A percentile compares a stretch with the other conserved stretches of the same genome.
These are phyloP conservation scores for Solanum hybrid DNA, from an alignment of 305 asterid genomes.

Conservation along the genomic window DNA sequence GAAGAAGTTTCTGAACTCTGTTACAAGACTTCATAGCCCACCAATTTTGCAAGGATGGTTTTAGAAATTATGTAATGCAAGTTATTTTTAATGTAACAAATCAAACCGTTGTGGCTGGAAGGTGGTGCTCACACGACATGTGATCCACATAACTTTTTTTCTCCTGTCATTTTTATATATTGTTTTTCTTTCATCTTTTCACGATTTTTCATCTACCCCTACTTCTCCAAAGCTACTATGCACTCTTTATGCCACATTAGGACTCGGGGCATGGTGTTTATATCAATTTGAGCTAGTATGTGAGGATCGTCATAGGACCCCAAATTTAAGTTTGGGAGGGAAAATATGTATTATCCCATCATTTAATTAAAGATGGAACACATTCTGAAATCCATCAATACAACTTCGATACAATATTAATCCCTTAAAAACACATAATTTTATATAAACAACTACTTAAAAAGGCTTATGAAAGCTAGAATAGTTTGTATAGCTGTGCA, in stretches of 20 bases:
- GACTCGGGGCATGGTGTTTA: background rate
- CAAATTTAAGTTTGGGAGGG: background rate
- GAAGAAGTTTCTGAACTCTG: background rate
- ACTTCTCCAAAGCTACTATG: background rate
- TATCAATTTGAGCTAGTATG: background rate
- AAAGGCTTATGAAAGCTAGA: background rate
- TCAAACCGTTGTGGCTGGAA: background rate
- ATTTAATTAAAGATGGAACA: background rate
- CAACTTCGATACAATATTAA: background rate
- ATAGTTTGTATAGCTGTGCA: background rate
- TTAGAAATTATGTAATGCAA: background rate
- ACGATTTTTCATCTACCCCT: background rate
- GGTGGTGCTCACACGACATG: background rate
- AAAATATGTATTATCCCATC: background rate
- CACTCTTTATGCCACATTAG: background rate
- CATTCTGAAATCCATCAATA: background rate
- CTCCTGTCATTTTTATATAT: background rate
- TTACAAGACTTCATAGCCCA: background rate
- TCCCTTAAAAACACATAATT: background rate
- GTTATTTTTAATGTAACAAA: background rate
- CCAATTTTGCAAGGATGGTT: background rate
- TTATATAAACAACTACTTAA: background rate
- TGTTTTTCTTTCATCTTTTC: background rate
- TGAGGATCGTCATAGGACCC: background rate
- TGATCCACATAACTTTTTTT: background rate